Percentiles rank a stretch among this genome's conserved stretches.
phyloP scores from a whole-genome alignment of 1,284 basidiomycete genomes.

The Apiotrichum montevideense region DNA sequence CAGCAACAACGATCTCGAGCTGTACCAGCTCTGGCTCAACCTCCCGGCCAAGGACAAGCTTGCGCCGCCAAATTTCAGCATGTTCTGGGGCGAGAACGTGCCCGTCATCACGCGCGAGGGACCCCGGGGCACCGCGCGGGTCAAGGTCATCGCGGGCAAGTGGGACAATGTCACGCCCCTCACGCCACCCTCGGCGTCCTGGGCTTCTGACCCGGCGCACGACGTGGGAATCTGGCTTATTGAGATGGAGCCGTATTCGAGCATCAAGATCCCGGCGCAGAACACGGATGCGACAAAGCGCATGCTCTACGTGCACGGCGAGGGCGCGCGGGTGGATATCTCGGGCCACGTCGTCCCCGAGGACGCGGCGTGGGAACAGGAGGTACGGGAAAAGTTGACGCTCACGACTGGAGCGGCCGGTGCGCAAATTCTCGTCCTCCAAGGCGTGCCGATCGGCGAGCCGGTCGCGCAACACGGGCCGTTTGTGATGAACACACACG shows the following conservation, averaged over 20 bases:
- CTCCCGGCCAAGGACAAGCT: conserved; percentile 9
- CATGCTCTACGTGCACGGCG: conserved; percentile 14
- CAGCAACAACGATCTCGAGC: conserved; percentile 8
- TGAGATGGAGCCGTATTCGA: conserved; percentile 6
- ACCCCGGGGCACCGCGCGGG: neutral
- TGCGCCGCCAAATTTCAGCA: conserved; percentile 11
- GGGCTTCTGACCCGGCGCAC: neutral
- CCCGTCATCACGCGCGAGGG: conserved; percentile 1
- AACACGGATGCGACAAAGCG: conserved; percentile 3
- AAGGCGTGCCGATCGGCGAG: conserved; percentile 11
- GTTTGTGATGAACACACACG: conserved; percentile 16
- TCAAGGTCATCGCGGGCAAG: conserved; percentile 10
- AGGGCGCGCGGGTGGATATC: conserved; percentile 1
- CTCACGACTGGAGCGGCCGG: neutral
- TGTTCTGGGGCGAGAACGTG: conserved; percentile 16
- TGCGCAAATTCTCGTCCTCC: conserved; percentile 11
- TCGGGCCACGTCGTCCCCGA: neutral
- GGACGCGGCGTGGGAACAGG: neutral
- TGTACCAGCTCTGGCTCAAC: conserved; percentile 21
- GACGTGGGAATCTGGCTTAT: conserved; percentile 16
- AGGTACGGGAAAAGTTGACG: neutral
- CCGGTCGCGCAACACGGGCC: conserved; percentile 14
- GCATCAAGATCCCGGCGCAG: conserved; percentile 4
- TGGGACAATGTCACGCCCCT: conserved; percentile 2
- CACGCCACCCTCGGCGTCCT: conserved; percentile 4